phyloP scores from a whole-genome alignment of 805 yeast genomes.

The Tetrapisispora phaffii region DNA sequence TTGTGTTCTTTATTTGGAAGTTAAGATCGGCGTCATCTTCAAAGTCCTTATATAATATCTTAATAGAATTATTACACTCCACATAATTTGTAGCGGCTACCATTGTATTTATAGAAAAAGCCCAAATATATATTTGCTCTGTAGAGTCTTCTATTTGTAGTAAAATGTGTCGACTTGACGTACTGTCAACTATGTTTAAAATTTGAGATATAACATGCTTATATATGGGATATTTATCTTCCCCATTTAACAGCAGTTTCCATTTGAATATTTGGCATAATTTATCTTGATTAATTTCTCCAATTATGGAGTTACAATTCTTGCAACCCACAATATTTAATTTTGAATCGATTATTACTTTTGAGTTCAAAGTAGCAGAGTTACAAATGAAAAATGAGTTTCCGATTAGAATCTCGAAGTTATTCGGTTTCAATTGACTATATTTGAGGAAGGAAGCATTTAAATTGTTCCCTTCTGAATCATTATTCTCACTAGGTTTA shows the following conservation, averaged over 20 bases:
- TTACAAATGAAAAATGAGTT: conserved; percentile 16
- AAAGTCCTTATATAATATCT: conserved; percentile 13
- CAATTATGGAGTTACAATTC: conserved; percentile 14
- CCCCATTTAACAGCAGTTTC: conserved; percentile 10
- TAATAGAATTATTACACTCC: conserved; percentile 12
- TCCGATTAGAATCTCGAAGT: conserved; percentile 21
- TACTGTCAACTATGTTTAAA: conserved; percentile 13
- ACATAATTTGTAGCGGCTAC: conserved; percentile 9
- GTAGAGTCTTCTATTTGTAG: conserved; percentile 8
- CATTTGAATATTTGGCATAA: conserved; percentile 22
- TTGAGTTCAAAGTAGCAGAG: conserved; percentile 7
- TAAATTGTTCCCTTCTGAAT: conserved; percentile 3
- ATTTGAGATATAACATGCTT: conserved; percentile 17
- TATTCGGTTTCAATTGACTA: conserved; percentile 18
- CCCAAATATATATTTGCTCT: conserved; percentile 16
- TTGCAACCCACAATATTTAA: conserved; percentile 9
- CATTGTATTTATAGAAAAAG: conserved; percentile 19
- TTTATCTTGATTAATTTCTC: conserved; percentile 12
- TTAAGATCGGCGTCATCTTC: neutral
- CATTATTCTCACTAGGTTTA: conserved; percentile 39
- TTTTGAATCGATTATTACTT: neutral
- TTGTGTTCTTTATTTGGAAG: conserved; percentile 5
- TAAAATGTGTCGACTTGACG: conserved; percentile 18
- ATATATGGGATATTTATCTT: conserved; percentile 11
- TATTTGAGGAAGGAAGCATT: conserved; percentile 9